Evolutionary conservation across 2,329 filamentous ascomycete genomes (phyloP).

Genomic region (Colletotrichum sidae): DNA sequence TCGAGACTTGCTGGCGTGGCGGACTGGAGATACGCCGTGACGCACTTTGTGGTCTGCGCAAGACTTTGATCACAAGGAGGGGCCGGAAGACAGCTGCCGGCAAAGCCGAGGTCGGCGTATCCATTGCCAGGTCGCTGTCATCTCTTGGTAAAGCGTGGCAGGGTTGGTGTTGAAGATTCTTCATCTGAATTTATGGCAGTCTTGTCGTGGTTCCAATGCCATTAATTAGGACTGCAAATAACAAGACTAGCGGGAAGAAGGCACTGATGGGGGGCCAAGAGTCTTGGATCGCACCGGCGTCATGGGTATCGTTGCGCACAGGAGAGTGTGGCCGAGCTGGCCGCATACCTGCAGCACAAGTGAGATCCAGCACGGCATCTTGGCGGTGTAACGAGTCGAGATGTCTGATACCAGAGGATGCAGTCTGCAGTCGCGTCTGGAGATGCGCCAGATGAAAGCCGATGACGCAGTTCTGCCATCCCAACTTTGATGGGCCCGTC

Average conservation of each 20-base stretch:
- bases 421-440: constrained; percentile 1
- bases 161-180: constrained; percentile 13
- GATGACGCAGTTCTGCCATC: constrained; percentile 5
- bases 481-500: neutral
- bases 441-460: constrained; percentile 2
- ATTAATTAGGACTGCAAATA: constrained; percentile 6
- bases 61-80: neutral
- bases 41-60: constrained; percentile 15
- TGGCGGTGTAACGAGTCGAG: constrained; percentile 34
- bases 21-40: constrained; percentile 24
- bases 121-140: constrained; percentile 25
- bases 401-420: constrained; percentile 8
- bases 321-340: constrained; percentile 29
- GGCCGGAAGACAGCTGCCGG: constrained; percentile 14
- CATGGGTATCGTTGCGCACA: constrained; percentile 15
- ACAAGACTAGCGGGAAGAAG: constrained; percentile 18
- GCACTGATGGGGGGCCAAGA: constrained; percentile 33
- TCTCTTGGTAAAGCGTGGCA: constrained; percentile 16
- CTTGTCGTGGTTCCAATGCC: constrained; percentile 12
- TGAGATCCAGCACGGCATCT: constrained; percentile 30
- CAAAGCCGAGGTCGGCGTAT: constrained; percentile 33
- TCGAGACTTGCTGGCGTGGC: constrained; percentile 16
- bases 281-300: constrained; percentile 26
- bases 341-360: constrained; percentile 27
- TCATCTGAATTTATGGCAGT: constrained; percentile 1